Conservation (phyloP, 768 basidiomycete species). For the Rhodotorula paludigena region DNA sequence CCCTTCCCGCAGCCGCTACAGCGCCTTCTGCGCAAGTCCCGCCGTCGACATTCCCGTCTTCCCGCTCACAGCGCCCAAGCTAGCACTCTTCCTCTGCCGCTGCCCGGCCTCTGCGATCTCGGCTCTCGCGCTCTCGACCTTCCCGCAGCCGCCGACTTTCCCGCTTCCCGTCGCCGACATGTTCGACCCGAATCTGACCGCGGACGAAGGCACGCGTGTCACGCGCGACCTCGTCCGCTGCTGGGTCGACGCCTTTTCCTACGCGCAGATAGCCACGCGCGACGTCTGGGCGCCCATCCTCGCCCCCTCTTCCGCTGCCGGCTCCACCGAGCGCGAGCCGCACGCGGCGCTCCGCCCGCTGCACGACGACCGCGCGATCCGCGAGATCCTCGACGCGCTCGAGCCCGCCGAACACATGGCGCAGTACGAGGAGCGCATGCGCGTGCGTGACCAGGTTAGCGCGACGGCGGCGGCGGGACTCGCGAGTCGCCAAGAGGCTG, state of each 20-base stretch:
- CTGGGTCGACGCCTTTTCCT: conserved; percentile 30
- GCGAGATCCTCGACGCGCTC: conserved; percentile 3
- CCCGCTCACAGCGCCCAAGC: conserved; percentile 14
- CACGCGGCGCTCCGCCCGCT: not conserved
- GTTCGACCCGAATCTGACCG: not conserved
- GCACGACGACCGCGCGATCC: not conserved
- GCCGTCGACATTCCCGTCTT: conserved; percentile 12
- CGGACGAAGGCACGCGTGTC: conserved; percentile 14
- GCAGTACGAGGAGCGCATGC: not conserved
- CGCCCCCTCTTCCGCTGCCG: not conserved
- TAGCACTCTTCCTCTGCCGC: conserved; percentile 27
- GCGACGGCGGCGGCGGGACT: not conserved
- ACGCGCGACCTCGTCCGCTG: conserved; percentile 17
- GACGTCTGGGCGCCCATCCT: conserved; percentile 10
- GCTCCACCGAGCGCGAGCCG: not conserved
- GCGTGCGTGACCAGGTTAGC: too few relatives aligned
- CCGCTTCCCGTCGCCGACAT: conserved; percentile 1
- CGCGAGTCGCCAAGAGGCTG: not conserved
- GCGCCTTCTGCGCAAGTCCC: not conserved
- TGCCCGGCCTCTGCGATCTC: not conserved
- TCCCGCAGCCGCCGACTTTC: not conserved
- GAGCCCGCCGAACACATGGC: not conserved
- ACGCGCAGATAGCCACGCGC: conserved; percentile 14
- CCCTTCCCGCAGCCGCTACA: conserved; percentile 16
- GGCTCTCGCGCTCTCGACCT: not conserved